Evolutionary conservation across 2,329 filamentous ascomycete species (phyloP), one percentile per base, ranked within the genome.

Genomic region (Arthrobotrys conoides): DNA sequence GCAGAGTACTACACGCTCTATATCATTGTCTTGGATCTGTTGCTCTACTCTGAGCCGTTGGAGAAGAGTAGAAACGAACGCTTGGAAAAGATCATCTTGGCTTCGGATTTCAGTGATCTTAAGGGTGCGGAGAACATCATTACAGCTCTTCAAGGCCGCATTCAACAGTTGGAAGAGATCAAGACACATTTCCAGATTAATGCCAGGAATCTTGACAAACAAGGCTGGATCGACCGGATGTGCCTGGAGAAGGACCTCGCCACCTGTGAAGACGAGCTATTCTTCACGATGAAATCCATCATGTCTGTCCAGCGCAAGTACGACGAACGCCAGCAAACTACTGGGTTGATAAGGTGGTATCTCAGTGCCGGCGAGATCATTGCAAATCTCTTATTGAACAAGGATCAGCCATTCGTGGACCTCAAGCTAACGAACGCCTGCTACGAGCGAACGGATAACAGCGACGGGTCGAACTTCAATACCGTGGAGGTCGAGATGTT

Each of bases 211-310:
- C 88, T 99, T 27, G 95, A 98, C 84, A 91, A 91, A 82, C 90
- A 92, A 83, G 94, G 94, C 14, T 98, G 95, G 94, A 90, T 96
- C 83, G 95, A 98, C 83, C 90, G 94, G 38, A 87, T 97, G 76
- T 86, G 91, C n/a, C 88, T 99, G 51, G 96, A 99, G 83, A 91
- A 92, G 65, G 96, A 99, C 83, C 87, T 99, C 64, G 90, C 93
- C 9, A 90, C 90, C 20, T 97, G 93, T 82, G 96, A 98, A 84
- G 96, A 99, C 82, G 96, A 99, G 84, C 86, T 99, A 8, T 99
- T 99, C 87, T 99, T 99, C 86, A 92, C 99, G 87, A 98, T 99
- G 96, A 98, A 99, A 83, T 96, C 96, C 46, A 99, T 99, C 83
- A 99, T 96, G 0, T 96, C 94, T 1, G 96, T 95, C 4, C 96